Conservation (phyloP, 306 rosid genomes). For the Lathyrus sativus region DNA sequence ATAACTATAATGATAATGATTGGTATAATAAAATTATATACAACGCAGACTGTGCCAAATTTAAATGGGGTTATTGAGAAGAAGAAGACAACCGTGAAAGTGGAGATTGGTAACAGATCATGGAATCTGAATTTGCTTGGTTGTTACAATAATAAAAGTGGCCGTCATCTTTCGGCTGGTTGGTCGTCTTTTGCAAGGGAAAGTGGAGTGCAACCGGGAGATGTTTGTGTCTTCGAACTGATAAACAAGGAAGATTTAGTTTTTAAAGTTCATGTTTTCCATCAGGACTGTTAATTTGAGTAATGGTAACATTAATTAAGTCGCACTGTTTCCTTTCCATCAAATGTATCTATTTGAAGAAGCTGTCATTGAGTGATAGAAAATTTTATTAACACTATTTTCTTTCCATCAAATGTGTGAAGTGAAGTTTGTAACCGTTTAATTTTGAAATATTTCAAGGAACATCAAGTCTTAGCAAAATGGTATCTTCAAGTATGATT, state of each 20-base stretch:
- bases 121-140: constrained; percentile 28
- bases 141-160: fast-evolving
- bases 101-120: constrained; percentile 17
- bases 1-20: neutral
- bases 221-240: constrained; percentile 42
- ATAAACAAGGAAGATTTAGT: neutral
- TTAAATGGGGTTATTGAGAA: constrained; percentile 19
- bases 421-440: neutral
- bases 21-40: too few relatives aligned
- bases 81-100: neutral
- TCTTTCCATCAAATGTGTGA: too few relatives aligned
- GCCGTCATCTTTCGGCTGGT: neutral
- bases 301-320: too few relatives aligned
- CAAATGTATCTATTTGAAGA: too few relatives aligned
- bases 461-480: too few relatives aligned
- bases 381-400: too few relatives aligned
- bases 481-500: too few relatives aligned
- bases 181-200: constrained; percentile 21
- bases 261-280: constrained; percentile 32
- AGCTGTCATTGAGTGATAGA: too few relatives aligned
- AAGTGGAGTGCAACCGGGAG: constrained; percentile 10
- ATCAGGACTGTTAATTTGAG: neutral
- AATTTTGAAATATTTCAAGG: too few relatives aligned
- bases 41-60: constrained; percentile 13
- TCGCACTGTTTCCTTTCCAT: too few relatives aligned